phyloP scores from a whole-genome alignment of 345 rosid genomes.

The Lepidium didymum region DNA sequence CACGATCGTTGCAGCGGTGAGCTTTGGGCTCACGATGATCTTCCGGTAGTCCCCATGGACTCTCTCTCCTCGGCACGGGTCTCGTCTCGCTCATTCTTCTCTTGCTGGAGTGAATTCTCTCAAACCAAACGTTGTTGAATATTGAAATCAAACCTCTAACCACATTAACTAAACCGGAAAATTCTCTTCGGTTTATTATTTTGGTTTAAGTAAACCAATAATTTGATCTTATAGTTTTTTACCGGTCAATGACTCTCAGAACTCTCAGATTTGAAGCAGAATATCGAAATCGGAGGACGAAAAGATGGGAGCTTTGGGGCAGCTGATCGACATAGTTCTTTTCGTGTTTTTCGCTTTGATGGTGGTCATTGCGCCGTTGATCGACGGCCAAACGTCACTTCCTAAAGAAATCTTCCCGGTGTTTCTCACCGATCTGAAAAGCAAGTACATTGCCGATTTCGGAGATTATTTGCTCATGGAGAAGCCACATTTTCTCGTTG shows the following conservation, averaged over 20 bases:
- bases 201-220: neutral
- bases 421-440: conserved; percentile 42
- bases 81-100: conserved; percentile 66
- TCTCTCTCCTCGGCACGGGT: conserved; percentile 89
- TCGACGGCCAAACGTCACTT: conserved; percentile 55
- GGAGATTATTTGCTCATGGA: conserved; percentile 64
- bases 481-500: conserved; percentile 73
- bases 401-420: conserved; percentile 45
- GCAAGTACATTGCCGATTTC: conserved; percentile 32
- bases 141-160: neutral
- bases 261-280: conserved; percentile 10
- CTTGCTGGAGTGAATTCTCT: neutral
- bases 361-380: conserved; percentile 46
- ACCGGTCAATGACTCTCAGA: conserved; percentile 14
- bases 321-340: conserved; percentile 50
- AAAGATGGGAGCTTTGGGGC: conserved; percentile 51
- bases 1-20: conserved; percentile 92
- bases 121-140: neutral
- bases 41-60: conserved; percentile 84
- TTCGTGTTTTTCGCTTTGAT: conserved; percentile 47
- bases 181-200: neutral
- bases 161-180: conserved; percentile 8
- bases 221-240: neutral
- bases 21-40: conserved; percentile 84
- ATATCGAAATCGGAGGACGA: neutral